These are phyloP conservation scores for Dothideomycetidae sp. DNA, from an alignment of 2,329 filamentous ascomycete species.

Conservation along the genomic window DNA sequence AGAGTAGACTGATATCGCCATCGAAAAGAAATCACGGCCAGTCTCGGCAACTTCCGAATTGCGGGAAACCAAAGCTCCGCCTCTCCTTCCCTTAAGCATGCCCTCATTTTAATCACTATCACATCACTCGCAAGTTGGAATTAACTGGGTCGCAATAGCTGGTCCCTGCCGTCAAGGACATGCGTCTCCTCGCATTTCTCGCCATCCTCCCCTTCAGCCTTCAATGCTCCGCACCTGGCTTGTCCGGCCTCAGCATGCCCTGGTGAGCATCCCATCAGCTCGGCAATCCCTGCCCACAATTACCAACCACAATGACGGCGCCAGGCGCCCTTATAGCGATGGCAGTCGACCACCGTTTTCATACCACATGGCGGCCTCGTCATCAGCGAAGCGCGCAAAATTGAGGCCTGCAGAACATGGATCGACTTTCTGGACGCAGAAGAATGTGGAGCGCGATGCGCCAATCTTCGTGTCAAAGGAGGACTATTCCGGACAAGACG, in stretches of 20 bases:
- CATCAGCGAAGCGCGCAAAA: slow-evolving; percentile 22
- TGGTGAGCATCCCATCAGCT: slow-evolving; percentile 37
- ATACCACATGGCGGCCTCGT: slow-evolving; percentile 25
- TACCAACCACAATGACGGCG: slow-evolving; percentile 8
- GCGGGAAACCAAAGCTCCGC: too few relatives aligned
- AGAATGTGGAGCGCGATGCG: slow-evolving; percentile 30
- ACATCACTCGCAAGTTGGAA: neutral
- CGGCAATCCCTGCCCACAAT: slow-evolving; percentile 35
- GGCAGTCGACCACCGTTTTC: slow-evolving; percentile 18
- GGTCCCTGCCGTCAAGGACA: slow-evolving; percentile 2
- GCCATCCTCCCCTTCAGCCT: slow-evolving; percentile 7
- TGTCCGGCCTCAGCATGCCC: slow-evolving; percentile 26
- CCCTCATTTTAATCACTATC: neutral
- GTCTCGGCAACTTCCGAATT: neutral
- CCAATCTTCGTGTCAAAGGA: slow-evolving; percentile 30
- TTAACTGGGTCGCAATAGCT: neutral
- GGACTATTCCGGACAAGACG: slow-evolving; percentile 77
- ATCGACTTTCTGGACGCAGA: slow-evolving; percentile 27
- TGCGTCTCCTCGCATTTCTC: slow-evolving; percentile 5
- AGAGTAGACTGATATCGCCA: too few relatives aligned
- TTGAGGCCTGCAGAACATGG: slow-evolving; percentile 35
- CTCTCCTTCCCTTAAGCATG: too few relatives aligned
- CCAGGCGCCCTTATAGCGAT: slow-evolving; percentile 7
- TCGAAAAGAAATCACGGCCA: too few relatives aligned
- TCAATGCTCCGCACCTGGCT: slow-evolving; percentile 10